These are phyloP conservation scores for Gentiana dahurica DNA, from an alignment of 257 asterid genomes.

Conservation along the genomic window DNA sequence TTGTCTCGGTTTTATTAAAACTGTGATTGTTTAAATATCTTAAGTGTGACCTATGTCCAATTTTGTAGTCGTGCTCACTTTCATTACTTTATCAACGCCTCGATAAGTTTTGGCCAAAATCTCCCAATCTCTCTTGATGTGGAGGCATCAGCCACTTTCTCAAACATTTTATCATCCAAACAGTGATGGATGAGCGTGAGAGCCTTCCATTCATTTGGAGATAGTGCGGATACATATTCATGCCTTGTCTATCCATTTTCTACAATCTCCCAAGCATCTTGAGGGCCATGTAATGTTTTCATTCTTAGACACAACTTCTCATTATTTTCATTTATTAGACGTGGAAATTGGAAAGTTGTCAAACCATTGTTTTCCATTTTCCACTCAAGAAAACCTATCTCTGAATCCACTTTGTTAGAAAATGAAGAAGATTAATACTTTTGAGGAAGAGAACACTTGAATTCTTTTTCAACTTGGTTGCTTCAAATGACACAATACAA, in stretches of 20 bases:
- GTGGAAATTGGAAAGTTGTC: not conserved
- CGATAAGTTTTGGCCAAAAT: too few relatives aligned
- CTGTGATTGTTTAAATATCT: too few relatives aligned
- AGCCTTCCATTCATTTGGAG: not conserved
- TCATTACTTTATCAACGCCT: too few relatives aligned
- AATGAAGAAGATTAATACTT: not conserved
- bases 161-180: not conserved
- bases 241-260: not conserved
- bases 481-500: too few relatives aligned
- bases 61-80: too few relatives aligned
- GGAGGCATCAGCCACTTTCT: not conserved
- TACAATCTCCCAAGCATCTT: not conserved
- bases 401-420: not conserved
- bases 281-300: not conserved
- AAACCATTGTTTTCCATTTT: not conserved
- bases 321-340: not conserved
- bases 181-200: not conserved
- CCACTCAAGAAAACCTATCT: not conserved
- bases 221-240: not conserved
- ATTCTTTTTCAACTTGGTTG: too few relatives aligned
- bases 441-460: too few relatives aligned
- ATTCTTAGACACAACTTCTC: not conserved
- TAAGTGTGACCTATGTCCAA: too few relatives aligned
- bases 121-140: not conserved
- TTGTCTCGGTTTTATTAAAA: too few relatives aligned